phyloP scores from a whole-genome alignment of 306 rosid species.

The Prosopis cineraria region DNA sequence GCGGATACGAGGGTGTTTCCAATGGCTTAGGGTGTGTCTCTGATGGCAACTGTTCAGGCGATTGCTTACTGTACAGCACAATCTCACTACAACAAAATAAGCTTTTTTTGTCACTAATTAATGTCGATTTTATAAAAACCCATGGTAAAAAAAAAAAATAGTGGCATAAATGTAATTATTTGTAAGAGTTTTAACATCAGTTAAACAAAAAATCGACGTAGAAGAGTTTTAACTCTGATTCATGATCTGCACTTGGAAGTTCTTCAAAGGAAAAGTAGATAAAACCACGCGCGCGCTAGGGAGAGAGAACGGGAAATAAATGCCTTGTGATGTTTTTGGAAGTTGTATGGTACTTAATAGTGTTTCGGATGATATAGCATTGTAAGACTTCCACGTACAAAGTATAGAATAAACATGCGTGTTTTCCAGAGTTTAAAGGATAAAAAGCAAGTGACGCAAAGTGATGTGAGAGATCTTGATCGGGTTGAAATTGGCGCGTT shows the following conservation, averaged over 20 bases:
- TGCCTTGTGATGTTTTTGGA: neutral
- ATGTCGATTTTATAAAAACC: too few species aligned
- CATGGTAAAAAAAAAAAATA: too few species aligned
- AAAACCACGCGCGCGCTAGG: too few species aligned
- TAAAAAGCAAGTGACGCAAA: too few species aligned
- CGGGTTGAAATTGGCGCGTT: neutral
- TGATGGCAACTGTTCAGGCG: constrained; percentile 80
- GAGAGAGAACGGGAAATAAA: neutral
- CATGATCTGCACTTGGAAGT: constrained; percentile 61
- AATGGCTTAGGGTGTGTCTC: constrained; percentile 82
- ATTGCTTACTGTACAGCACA: constrained; percentile 86
- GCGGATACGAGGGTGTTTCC: constrained; percentile 86
- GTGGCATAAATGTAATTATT: too few species aligned
- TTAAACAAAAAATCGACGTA: too few species aligned
- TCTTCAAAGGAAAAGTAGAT: constrained; percentile 56
- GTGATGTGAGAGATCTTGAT: too few species aligned
- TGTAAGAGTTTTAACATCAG: too few species aligned
- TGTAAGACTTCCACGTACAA: neutral
- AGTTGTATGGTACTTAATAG: neutral
- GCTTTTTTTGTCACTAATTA: too few species aligned
- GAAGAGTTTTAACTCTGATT: too few species aligned
- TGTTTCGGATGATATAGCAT: neutral
- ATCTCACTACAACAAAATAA: too few species aligned
- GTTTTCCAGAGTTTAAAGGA: too few species aligned
- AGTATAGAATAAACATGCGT: neutral